phyloP scores from a whole-genome alignment of 257 asterid species.

The Capsicum chinense region DNA sequence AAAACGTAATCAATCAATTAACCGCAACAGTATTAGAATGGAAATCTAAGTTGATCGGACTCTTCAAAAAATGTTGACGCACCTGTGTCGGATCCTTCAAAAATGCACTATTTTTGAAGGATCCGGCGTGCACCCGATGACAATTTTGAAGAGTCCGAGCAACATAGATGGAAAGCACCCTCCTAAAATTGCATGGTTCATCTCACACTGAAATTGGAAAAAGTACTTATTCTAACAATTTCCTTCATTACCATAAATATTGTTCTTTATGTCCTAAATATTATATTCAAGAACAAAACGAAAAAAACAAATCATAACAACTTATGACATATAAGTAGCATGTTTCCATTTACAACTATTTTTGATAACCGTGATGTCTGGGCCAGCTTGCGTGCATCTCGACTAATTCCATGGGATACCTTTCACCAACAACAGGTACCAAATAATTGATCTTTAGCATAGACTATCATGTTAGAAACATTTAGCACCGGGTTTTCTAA shows the following conservation, averaged over 20 bases:
- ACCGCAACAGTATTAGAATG: background rate
- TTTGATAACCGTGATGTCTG: background rate
- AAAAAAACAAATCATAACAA: background rate
- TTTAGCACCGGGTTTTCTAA: background rate
- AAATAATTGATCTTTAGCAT: background rate
- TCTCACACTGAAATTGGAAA: background rate
- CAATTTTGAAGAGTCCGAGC: too few relatives aligned
- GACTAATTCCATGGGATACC: too few relatives aligned
- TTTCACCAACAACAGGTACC: too few relatives aligned
- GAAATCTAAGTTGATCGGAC: too few relatives aligned
- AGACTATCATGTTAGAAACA: too few relatives aligned
- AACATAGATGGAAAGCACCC: background rate
- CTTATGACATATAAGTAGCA: background rate
- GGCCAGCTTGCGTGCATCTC: too few relatives aligned
- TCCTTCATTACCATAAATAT: background rate
- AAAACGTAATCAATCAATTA: background rate
- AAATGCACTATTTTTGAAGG: too few relatives aligned
- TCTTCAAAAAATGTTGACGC: too few relatives aligned
- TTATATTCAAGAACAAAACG: background rate
- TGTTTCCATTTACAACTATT: background rate
- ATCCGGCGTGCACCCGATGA: too few relatives aligned
- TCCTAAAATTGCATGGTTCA: background rate
- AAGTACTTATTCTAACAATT: background rate
- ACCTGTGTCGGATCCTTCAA: too few relatives aligned
- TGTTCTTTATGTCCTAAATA: background rate